Evolutionary conservation across 163 green algal genomes (phyloP).

Genomic region (Chlorella variabilis): DNA sequence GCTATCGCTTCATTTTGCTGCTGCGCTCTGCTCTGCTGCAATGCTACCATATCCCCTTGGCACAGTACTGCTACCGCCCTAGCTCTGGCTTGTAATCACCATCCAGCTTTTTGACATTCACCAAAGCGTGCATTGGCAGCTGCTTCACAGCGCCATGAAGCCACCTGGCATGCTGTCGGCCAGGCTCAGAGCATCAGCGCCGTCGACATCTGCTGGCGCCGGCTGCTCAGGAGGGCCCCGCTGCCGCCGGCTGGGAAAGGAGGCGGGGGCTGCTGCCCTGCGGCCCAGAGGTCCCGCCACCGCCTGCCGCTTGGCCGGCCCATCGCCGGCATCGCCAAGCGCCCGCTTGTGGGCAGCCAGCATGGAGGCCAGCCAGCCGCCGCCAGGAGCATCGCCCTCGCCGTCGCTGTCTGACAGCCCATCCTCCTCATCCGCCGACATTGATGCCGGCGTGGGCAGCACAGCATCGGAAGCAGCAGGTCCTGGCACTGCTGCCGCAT

Average conservation of each 20-base stretch:
- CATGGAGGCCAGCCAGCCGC: slow-evolving; percentile 8
- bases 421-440: neutral
- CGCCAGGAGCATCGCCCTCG: neutral
- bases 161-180: slow-evolving; percentile 8
- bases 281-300: neutral
- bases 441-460: neutral
- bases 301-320: neutral
- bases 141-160: neutral
- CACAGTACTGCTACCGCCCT: too few relatives aligned
- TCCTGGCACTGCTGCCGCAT: neutral
- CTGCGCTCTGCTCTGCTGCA: too few relatives aligned
- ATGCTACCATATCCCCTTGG: too few relatives aligned
- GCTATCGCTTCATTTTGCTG: too few relatives aligned
- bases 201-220: neutral
- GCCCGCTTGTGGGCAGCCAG: slow-evolving; percentile 10
- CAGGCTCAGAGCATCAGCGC: slow-evolving; percentile 30
- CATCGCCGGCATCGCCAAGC: neutral
- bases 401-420: slow-evolving; percentile 18
- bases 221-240: neutral
- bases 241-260: neutral
- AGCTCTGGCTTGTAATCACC: too few relatives aligned
- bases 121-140: neutral
- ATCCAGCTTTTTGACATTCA: too few relatives aligned
- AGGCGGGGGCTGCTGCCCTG: neutral
- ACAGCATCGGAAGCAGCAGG: too few relatives aligned